These are phyloP conservation scores for Saprolegnia diclina DNA, from an alignment of 352 stramenopile species.

Conservation along the genomic window DNA sequence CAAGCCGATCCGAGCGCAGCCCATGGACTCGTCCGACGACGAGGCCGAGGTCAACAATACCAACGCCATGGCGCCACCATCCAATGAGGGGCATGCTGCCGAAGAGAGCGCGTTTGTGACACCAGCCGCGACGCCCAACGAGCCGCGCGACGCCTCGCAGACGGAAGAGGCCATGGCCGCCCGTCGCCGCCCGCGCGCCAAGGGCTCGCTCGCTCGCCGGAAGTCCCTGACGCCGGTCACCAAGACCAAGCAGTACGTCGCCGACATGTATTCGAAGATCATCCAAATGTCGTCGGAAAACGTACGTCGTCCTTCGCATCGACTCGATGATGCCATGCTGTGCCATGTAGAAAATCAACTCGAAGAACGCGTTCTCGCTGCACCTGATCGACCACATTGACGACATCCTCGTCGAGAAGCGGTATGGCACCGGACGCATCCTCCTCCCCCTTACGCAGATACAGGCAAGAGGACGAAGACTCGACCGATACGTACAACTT, in stretches of 20 bases:
- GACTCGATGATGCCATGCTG: neutral
- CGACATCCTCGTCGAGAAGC: conserved; percentile 70
- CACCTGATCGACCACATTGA: conserved; percentile 98
- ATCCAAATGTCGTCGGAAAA: conserved; percentile 91
- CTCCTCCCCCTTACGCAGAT: neutral
- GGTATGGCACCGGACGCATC: conserved; percentile 24
- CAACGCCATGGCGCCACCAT: neutral
- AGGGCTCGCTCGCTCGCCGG: conserved; percentile 65
- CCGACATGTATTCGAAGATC: conserved; percentile 89
- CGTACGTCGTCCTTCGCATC: conserved; percentile 35
- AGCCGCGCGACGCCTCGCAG: neutral
- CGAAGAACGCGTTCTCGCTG: conserved; percentile 95
- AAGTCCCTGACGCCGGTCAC: conserved; percentile 54
- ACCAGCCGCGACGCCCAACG: neutral
- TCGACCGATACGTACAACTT: conserved; percentile 89
- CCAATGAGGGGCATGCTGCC: neutral
- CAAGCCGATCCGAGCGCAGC: neutral
- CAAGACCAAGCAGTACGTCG: conserved; percentile 67
- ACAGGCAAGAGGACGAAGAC: conserved; percentile 33
- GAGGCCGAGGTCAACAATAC: conserved; percentile 8
- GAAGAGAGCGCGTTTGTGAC: neutral
- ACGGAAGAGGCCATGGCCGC: conserved; percentile 36
- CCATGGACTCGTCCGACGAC: neutral
- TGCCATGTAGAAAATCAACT: conserved; percentile 93
- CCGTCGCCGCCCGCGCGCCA: conserved; percentile 45